These are phyloP conservation scores for Epithemia pelagica DNA, from an alignment of 108 stramenopile species.

Conservation along the genomic window DNA sequence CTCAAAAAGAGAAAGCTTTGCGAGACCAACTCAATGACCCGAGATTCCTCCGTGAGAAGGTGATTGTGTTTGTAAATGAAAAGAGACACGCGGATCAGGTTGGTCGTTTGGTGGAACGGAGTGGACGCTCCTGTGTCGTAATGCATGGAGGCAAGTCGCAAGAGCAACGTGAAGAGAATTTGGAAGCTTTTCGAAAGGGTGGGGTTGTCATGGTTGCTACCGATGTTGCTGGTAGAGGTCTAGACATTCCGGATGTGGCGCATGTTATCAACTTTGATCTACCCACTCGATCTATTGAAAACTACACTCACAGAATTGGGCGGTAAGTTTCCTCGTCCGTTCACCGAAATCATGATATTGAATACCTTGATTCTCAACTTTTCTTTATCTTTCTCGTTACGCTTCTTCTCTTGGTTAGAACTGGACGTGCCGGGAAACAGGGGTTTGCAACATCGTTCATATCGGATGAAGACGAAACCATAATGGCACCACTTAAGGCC, in stretches of 20 bases:
- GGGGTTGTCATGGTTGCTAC: slow-evolving; percentile 87
- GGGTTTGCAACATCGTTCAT: slow-evolving; percentile 92
- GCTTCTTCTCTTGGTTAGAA: no score
- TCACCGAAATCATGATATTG: no score
- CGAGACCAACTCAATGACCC: slow-evolving; percentile 30
- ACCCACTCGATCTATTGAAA: slow-evolving; percentile 87
- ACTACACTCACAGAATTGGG: slow-evolving; percentile 96
- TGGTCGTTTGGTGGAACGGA: slow-evolving; percentile 65
- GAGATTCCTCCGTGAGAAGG: slow-evolving; percentile 57
- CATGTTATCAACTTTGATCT: slow-evolving; percentile 97
- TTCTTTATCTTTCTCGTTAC: no score
- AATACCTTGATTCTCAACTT: no score
- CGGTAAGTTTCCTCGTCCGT: no score
- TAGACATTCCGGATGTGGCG: slow-evolving; percentile 94
- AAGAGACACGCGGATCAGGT: slow-evolving; percentile 88
- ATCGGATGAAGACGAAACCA: slow-evolving; percentile 88
- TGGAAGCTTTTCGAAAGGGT: slow-evolving; percentile 75
- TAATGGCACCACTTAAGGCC: slow-evolving; percentile 74
- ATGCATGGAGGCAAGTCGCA: slow-evolving; percentile 97
- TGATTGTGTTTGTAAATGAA: slow-evolving; percentile 97
- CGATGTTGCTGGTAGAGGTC: slow-evolving; percentile 94
- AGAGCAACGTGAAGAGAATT: slow-evolving; percentile 93
- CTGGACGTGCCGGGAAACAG: slow-evolving; percentile 94
- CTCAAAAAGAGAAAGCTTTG: slow-evolving; percentile 77
- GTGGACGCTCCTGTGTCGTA: slow-evolving; percentile 71